phyloP scores from a whole-genome alignment of 2,329 filamentous ascomycete genomes.

The Aureobasidium namibiae region DNA sequence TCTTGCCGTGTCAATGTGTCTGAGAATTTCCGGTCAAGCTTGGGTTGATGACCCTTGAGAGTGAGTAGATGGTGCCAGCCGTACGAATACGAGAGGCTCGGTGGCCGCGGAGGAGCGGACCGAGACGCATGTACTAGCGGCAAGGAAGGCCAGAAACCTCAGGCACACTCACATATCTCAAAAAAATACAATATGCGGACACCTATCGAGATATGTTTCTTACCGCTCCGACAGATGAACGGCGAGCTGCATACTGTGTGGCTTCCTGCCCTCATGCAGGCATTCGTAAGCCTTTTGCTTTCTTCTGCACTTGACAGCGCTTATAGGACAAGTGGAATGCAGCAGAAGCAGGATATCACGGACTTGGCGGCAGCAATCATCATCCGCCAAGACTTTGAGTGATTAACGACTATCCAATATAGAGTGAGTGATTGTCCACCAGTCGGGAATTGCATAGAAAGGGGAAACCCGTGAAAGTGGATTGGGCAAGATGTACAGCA shows the following conservation, averaged over 20 bases:
- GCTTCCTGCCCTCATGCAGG: neutral
- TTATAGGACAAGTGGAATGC: conserved; percentile 1
- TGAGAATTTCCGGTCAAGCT: too few relatives aligned
- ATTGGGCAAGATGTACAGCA: neutral
- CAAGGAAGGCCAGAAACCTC: neutral
- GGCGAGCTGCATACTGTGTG: neutral
- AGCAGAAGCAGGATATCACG: neutral
- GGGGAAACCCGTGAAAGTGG: neutral
- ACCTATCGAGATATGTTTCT: too few relatives aligned
- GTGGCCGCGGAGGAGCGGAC: neutral
- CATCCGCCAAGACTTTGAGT: neutral
- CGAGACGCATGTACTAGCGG: neutral
- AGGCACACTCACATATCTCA: neutral
- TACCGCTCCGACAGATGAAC: neutral
- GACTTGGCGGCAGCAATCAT: neutral
- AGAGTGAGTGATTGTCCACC: neutral
- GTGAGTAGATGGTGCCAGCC: neutral
- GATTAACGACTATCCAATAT: neutral
- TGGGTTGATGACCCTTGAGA: neutral
- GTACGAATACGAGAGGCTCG: neutral
- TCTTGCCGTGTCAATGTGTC: too few relatives aligned
- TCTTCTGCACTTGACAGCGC: neutral
- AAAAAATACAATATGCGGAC: neutral
- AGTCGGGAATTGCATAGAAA: neutral
- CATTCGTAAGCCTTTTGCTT: neutral